Percentiles rank a stretch among this genome's conserved stretches.
Evolutionary conservation across 371 early-diverging fungal genomes (phyloP).

Genomic region (Apophysomyces elegans): DNA sequence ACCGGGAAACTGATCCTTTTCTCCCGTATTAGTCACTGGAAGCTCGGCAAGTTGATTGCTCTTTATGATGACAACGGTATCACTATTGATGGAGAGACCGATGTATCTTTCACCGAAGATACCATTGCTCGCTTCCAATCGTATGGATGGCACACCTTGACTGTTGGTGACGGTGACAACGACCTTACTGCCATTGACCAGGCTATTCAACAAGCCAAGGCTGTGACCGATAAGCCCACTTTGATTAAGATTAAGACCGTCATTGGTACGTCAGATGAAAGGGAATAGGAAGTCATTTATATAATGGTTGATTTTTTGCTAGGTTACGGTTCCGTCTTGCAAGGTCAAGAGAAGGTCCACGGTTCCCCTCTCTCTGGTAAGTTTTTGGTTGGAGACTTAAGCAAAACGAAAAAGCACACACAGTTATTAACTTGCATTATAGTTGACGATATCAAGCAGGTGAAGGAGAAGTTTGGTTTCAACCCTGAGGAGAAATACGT

Average conservation of each 20-base stretch:
- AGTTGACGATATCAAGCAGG: slow-evolving; percentile 81
- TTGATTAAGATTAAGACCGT: slow-evolving; percentile 87
- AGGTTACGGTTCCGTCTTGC: slow-evolving; percentile 78
- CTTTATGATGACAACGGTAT: slow-evolving; percentile 98
- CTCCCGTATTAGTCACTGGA: slow-evolving; percentile 71
- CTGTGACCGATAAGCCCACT: slow-evolving; percentile 86
- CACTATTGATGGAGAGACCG: slow-evolving; percentile 95
- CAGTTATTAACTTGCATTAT: slow-evolving; percentile 68
- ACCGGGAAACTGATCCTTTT: not conserved
- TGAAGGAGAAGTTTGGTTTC: slow-evolving; percentile 87
- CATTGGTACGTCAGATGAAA: slow-evolving; percentile 60
- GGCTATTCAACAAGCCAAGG: slow-evolving; percentile 82
- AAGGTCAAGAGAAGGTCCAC: slow-evolving; percentile 87
- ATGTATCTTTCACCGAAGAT: slow-evolving; percentile 95
- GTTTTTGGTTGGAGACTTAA: not conserved
- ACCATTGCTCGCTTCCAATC: slow-evolving; percentile 89
- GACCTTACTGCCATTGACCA: slow-evolving; percentile 73
- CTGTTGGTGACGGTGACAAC: slow-evolving; percentile 84
- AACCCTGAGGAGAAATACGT: slow-evolving; percentile 71
- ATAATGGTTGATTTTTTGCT: slow-evolving; percentile 1
- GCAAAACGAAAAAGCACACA: slow-evolving; percentile 15
- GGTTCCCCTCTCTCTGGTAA: slow-evolving; percentile 82
- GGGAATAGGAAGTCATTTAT: not conserved
- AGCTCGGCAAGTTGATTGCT: slow-evolving; percentile 93
- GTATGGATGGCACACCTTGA: slow-evolving; percentile 92